phyloP scores from a whole-genome alignment of 148 eudicot genomes.

The Chenopodium berlandieri region DNA sequence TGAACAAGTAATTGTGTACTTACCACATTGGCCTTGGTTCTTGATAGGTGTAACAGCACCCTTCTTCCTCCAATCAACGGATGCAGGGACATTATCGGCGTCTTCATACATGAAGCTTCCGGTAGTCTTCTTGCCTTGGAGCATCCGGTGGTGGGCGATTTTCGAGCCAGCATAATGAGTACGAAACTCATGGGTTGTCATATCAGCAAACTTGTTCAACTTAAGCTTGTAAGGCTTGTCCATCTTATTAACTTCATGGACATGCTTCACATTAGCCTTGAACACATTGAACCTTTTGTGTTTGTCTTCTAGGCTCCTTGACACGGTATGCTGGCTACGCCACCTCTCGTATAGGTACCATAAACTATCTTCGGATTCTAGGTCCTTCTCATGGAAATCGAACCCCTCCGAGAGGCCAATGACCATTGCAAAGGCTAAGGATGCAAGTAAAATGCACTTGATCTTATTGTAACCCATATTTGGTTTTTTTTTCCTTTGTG shows the following conservation, averaged over 20 bases:
- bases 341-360: conserved; percentile 92
- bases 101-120: conserved; percentile 60
- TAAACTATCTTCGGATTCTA: conserved; percentile 75
- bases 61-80: conserved; percentile 83
- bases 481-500: background rate
- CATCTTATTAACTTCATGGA: conserved; percentile 58
- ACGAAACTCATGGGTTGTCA: conserved; percentile 81
- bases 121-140: conserved; percentile 37
- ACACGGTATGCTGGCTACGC: conserved; percentile 89
- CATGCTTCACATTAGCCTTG: conserved; percentile 66
- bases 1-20: conserved; percentile 5
- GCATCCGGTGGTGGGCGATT: conserved; percentile 64
- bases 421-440: conserved; percentile 46
- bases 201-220: conserved; percentile 84
- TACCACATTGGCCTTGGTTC: conserved; percentile 96
- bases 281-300: conserved; percentile 81
- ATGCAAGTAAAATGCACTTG: conserved; percentile 38
- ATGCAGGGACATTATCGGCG: conserved; percentile 48
- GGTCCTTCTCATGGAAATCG: conserved; percentile 64
- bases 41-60: conserved; percentile 72
- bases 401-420: conserved; percentile 45
- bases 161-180: conserved; percentile 58
- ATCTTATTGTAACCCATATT: conserved; percentile 42
- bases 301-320: conserved; percentile 68
- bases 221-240: conserved; percentile 85